Evolutionary conservation across 1,139 yeast species (phyloP).

Genomic region (Citeromyces hawaiiensis): DNA sequence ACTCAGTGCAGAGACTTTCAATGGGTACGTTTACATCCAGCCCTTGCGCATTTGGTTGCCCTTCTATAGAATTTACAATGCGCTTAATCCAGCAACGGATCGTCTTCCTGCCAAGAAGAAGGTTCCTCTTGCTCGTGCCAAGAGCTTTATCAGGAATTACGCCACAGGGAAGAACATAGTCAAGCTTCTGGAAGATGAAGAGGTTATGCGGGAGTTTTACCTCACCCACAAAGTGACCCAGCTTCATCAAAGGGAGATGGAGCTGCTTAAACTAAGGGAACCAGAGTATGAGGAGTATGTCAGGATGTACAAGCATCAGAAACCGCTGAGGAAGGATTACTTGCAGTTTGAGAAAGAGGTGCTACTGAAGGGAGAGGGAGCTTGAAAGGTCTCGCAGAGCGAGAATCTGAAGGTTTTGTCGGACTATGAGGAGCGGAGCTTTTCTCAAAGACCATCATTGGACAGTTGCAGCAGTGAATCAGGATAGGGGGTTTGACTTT

Average conservation of each 20-base stretch:
- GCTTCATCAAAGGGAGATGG: slow-evolving; percentile 1
- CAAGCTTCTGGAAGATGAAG: background rate
- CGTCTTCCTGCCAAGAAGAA: background rate
- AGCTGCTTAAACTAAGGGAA: background rate
- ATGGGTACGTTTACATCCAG: slow-evolving; percentile 19
- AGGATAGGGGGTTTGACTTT: too few relatives aligned
- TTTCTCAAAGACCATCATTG: too few relatives aligned
- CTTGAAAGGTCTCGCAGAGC: too few relatives aligned
- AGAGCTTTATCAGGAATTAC: background rate
- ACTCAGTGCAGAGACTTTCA: slow-evolving; percentile 13
- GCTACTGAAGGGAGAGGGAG: too few relatives aligned
- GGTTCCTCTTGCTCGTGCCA: background rate
- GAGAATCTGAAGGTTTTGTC: too few relatives aligned
- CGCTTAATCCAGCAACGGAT: background rate
- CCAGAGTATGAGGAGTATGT: background rate
- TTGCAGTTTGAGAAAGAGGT: slow-evolving; percentile 1
- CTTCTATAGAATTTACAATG: slow-evolving; percentile 2
- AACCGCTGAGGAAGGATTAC: background rate
- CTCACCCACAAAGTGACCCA: slow-evolving; percentile 1
- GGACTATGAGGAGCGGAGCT: too few relatives aligned
- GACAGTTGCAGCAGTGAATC: too few relatives aligned
- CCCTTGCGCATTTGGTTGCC: slow-evolving; percentile 12
- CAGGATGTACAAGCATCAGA: background rate
- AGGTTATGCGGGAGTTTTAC: background rate
- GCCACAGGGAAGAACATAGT: background rate